Conservation (phyloP, 148 eudicot species). For the Camellia sinensis region DNA sequence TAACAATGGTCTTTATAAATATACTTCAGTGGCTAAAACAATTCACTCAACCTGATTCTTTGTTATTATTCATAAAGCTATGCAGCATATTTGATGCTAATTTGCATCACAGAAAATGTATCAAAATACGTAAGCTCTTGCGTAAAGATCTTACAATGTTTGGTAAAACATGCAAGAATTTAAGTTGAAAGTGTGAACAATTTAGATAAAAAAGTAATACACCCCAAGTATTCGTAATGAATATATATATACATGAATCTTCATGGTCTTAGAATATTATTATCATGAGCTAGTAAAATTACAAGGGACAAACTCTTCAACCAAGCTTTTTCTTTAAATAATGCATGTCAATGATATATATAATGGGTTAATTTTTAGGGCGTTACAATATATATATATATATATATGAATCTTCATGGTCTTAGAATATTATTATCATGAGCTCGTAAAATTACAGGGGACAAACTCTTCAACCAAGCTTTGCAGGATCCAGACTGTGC, state of each 20-base stretch:
- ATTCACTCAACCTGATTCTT: background rate
- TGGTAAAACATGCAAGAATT: background rate
- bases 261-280: background rate
- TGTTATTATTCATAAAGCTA: background rate
- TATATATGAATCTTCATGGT: too few relatives aligned
- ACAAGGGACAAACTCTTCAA: background rate
- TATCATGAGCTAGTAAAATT: background rate
- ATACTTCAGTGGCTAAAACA: background rate
- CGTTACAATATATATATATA: too few relatives aligned
- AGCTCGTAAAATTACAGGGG: background rate
- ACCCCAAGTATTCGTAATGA: background rate
- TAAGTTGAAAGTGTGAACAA: background rate
- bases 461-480: background rate
- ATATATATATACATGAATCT: background rate
- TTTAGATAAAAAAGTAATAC: background rate
- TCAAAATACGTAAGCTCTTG: background rate
- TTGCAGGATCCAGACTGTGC: background rate
- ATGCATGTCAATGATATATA: too few relatives aligned
- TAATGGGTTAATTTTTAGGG: too few relatives aligned
- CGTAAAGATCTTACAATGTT: background rate
- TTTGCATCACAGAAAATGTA: background rate
- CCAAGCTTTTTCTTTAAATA: too few relatives aligned
- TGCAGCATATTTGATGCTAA: conserved; percentile 6
- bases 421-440: background rate
- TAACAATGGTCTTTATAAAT: background rate